Conservation (phyloP, 306 rosid genomes). For the Carpinus viminea region DNA sequence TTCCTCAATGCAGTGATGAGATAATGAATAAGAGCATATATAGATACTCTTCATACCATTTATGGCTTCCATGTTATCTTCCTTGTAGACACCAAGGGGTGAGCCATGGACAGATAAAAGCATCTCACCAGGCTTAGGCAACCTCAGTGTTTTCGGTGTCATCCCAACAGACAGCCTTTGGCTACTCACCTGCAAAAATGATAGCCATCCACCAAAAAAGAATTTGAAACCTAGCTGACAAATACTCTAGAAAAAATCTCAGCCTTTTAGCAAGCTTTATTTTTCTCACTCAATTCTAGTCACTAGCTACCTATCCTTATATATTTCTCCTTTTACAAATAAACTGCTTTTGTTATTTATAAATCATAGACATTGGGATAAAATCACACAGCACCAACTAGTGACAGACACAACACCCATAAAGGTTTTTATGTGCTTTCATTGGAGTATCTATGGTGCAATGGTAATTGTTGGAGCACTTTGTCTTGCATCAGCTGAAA, state of each 20-base stretch:
- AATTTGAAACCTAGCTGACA: too few relatives aligned
- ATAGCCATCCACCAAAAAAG: neutral
- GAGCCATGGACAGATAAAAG: slow-evolving; percentile 92
- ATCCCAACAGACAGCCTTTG: slow-evolving; percentile 83
- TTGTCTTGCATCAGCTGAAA: slow-evolving; percentile 3
- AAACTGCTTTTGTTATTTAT: neutral
- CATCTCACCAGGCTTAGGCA: slow-evolving; percentile 88
- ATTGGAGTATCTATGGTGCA: neutral
- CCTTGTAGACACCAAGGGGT: slow-evolving; percentile 85
- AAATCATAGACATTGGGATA: neutral
- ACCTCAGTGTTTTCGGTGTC: slow-evolving; percentile 78
- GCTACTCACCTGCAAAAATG: slow-evolving; percentile 55
- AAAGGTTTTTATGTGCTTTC: neutral
- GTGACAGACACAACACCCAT: neutral
- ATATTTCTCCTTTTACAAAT: neutral
- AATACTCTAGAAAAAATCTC: neutral
- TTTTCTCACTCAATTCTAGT: neutral
- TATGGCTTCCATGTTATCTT: slow-evolving; percentile 84
- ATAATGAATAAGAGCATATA: slow-evolving; percentile 10
- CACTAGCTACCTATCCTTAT: neutral
- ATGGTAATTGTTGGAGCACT: neutral
- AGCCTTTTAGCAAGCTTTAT: neutral
- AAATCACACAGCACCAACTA: neutral
- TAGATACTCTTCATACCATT: slow-evolving; percentile 47
- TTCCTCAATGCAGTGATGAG: slow-evolving; percentile 13